phyloP scores from a whole-genome alignment of 768 basidiomycete genomes.

The Tephrocybe sp. region DNA sequence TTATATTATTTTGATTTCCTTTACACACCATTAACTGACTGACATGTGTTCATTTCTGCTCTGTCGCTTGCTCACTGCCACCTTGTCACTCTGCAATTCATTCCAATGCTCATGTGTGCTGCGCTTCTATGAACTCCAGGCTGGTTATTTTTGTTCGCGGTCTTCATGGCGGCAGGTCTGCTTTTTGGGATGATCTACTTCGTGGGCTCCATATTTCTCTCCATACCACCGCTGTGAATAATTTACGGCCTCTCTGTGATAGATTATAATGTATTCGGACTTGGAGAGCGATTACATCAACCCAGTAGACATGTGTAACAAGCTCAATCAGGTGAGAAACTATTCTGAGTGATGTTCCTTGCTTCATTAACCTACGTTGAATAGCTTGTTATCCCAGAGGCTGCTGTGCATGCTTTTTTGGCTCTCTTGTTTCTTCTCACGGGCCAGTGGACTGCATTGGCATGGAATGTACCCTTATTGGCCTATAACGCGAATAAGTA shows the following conservation, averaged over 20 bases:
- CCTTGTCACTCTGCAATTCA: not conserved
- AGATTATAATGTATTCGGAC: slow-evolving; percentile 99
- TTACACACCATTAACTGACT: not conserved
- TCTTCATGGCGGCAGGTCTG: slow-evolving; percentile 90
- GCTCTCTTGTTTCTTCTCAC: slow-evolving; percentile 85
- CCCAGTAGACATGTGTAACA: slow-evolving; percentile 99
- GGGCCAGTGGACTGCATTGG: slow-evolving; percentile 94
- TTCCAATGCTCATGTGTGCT: not conserved
- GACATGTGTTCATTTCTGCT: not conserved
- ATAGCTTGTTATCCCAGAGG: slow-evolving; percentile 97
- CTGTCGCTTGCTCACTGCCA: not conserved
- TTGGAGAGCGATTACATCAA: slow-evolving; percentile 99
- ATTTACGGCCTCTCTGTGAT: slow-evolving; percentile 7
- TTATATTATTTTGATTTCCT: not conserved
- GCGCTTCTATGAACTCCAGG: slow-evolving; percentile 38
- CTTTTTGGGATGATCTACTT: slow-evolving; percentile 99
- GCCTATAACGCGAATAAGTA: slow-evolving; percentile 94
- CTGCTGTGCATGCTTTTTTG: slow-evolving; percentile 90
- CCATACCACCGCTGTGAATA: not conserved
- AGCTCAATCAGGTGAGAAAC: slow-evolving; percentile 82
- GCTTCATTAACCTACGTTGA: not conserved
- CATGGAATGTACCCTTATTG: slow-evolving; percentile 86
- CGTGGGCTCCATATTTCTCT: slow-evolving; percentile 49
- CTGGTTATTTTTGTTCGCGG: slow-evolving; percentile 96
- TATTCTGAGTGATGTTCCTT: slow-evolving; percentile 14